These are phyloP conservation scores for Babesia microti DNA, from an alignment of 169 alveolate genomes.

Conservation along the genomic window DNA sequence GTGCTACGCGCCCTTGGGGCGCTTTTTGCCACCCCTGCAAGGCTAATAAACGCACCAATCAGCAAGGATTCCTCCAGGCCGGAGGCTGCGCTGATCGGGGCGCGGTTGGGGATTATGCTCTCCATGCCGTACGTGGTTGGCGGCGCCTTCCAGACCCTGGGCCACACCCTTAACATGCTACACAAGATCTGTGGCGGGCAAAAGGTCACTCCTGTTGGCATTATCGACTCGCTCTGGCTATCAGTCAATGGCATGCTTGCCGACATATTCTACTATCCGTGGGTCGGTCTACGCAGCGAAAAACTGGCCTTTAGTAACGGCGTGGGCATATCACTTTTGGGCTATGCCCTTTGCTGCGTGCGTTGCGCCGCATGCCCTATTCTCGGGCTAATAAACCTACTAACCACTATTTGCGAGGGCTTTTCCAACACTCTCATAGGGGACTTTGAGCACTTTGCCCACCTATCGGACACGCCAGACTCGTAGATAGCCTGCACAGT, in stretches of 20 bases:
- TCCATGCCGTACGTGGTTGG: constrained; percentile 71
- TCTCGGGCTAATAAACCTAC: constrained; percentile 69
- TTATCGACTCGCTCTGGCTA: constrained; percentile 76
- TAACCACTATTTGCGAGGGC: constrained; percentile 77
- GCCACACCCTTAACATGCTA: constrained; percentile 69
- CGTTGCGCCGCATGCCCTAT: constrained; percentile 68
- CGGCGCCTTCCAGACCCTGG: constrained; percentile 74
- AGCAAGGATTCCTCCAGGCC: constrained; percentile 50
- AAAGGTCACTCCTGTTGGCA: constrained; percentile 74
- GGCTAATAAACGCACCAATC: constrained; percentile 51
- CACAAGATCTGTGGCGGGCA: constrained; percentile 78
- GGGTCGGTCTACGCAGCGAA: constrained; percentile 77
- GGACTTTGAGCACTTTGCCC: constrained; percentile 78
- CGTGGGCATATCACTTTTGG: constrained; percentile 19
- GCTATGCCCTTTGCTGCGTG: constrained; percentile 38
- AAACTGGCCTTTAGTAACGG: constrained; percentile 15
- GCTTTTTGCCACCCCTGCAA: constrained; percentile 58
- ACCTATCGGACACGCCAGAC: constrained; percentile 42
- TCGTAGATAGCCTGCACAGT: too few species aligned
- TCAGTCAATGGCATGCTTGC: constrained; percentile 71
- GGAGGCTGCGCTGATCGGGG: constrained; percentile 76
- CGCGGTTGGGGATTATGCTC: constrained; percentile 72
- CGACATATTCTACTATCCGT: constrained; percentile 75
- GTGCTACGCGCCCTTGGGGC: constrained; percentile 64
- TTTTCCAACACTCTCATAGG: constrained; percentile 77